Percentiles rank a stretch among this genome's conserved stretches.
phyloP scores from a whole-genome alignment of 331 rosid genomes.

The Pyracantha coccinea region DNA sequence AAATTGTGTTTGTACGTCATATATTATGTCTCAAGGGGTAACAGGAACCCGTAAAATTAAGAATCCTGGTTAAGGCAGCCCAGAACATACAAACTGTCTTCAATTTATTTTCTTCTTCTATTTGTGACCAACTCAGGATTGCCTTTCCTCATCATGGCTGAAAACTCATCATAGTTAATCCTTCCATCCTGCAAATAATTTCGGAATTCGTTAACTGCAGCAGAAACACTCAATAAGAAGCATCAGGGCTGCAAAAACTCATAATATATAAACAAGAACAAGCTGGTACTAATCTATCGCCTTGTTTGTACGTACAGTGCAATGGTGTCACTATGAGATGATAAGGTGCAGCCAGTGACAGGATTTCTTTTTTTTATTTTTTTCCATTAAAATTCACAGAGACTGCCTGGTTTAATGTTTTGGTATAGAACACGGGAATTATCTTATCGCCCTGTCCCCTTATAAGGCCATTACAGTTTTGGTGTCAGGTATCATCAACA shows the following conservation, averaged over 20 bases:
- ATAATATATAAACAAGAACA: neutral
- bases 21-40: neutral
- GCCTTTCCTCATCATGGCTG: constrained; percentile 95
- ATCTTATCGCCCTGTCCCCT: neutral
- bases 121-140: constrained; percentile 49
- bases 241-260: too few relatives aligned
- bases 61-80: neutral
- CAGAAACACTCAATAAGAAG: neutral
- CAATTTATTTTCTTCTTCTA: constrained; percentile 52
- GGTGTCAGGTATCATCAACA: neutral
- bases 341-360: neutral
- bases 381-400: neutral
- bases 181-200: constrained; percentile 66
- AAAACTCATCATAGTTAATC: constrained; percentile 85
- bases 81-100: neutral
- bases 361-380: neutral
- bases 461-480: neutral
- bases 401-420: neutral
- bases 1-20: neutral
- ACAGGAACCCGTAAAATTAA: neutral
- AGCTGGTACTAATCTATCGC: neutral
- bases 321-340: neutral
- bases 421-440: too few relatives aligned
- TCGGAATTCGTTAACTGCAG: neutral
- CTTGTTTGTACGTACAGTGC: neutral